These are phyloP conservation scores for Vitis hybrid DNA, from an alignment of 177 flowering plant genomes.

Conservation along the genomic window DNA sequence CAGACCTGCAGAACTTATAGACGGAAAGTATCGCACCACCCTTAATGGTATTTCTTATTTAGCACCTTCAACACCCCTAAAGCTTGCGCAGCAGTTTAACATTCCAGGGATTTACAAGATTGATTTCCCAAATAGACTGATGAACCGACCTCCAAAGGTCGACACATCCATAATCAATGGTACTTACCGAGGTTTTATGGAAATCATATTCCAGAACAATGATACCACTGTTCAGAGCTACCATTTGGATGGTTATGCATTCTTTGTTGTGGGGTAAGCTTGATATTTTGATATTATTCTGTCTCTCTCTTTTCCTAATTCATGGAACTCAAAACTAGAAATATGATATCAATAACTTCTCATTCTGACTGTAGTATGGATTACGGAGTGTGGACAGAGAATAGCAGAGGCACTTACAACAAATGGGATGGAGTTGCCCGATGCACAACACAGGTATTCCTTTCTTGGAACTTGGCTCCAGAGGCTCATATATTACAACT, in stretches of 20 bases:
- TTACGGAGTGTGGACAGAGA: slow-evolving; percentile 87
- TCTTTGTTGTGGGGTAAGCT: slow-evolving; percentile 96
- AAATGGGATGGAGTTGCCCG: slow-evolving; percentile 99
- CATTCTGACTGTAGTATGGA: slow-evolving; percentile 65
- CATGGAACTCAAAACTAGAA: background rate
- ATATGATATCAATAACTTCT: background rate
- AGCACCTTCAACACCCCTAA: slow-evolving; percentile 82
- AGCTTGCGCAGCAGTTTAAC: slow-evolving; percentile 79
- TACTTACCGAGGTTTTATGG: slow-evolving; percentile 81
- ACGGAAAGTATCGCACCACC: slow-evolving; percentile 73
- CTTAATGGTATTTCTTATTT: slow-evolving; percentile 84
- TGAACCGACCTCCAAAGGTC: slow-evolving; percentile 75
- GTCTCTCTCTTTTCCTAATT: background rate
- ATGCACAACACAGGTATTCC: slow-evolving; percentile 71
- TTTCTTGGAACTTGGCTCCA: slow-evolving; percentile 1
- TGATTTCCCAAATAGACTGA: slow-evolving; percentile 77
- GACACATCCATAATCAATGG: slow-evolving; percentile 92
- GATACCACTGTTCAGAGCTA: slow-evolving; percentile 76
- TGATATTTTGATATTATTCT: slow-evolving; percentile 3
- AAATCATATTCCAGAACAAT: slow-evolving; percentile 89
- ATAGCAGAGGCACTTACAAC: slow-evolving; percentile 84
- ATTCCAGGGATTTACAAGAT: slow-evolving; percentile 81
- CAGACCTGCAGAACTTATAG: slow-evolving; percentile 73
- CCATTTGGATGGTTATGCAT: slow-evolving; percentile 95
- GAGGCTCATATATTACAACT: too few species aligned